Conservation (phyloP, 139 green algal genomes). For the Pleodorina starrii region DNA sequence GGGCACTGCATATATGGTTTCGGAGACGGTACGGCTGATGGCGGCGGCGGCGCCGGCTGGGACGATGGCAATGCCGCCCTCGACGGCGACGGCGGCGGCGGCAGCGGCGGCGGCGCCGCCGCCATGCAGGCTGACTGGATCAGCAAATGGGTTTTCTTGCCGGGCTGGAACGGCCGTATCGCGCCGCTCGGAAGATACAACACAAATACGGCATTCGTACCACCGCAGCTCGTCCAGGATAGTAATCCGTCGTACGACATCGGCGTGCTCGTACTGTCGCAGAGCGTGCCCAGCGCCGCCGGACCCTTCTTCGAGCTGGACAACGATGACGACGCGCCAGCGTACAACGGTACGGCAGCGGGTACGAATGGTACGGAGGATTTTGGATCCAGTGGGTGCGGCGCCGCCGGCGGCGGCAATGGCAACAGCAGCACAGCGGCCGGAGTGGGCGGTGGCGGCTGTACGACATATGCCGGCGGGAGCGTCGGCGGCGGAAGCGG, state of each 20-base stretch:
- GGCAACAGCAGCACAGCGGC: slow-evolving; percentile 3
- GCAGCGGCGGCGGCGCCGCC: too few species aligned
- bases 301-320: slow-evolving; percentile 28
- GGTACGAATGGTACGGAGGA: too few species aligned
- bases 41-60: too few species aligned
- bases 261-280: background rate
- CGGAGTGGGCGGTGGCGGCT: too few species aligned
- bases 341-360: background rate
- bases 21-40: too few species aligned
- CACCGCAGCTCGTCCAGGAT: background rate
- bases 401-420: too few species aligned
- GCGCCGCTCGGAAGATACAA: background rate
- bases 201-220: background rate
- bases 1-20: slow-evolving; percentile 45
- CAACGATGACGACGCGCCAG: background rate
- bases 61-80: background rate
- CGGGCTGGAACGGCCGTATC: background rate
- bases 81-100: background rate
- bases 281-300: background rate
- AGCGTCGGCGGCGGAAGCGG: background rate
- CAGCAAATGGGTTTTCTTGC: background rate
- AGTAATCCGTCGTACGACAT: slow-evolving; percentile 39
- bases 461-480: too few species aligned
- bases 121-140: background rate
- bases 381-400: background rate